Evolutionary conservation across 129 eudicot genomes (phyloP).

Genomic region (Flaveria trinervia): DNA sequence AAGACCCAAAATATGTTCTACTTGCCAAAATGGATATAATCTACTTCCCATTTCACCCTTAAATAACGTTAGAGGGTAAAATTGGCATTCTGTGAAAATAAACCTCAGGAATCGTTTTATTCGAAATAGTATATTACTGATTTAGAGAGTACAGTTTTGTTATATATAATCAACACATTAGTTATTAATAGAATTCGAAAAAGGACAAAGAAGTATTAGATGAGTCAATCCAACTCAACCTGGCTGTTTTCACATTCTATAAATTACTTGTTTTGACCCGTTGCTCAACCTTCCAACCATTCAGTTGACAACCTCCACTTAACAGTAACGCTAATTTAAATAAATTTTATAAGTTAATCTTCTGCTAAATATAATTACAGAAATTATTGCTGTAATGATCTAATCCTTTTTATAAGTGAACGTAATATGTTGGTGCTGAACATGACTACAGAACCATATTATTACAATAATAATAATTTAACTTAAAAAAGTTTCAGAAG

Average conservation of each 20-base stretch:
- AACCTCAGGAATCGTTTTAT: too few species aligned
- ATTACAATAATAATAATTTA: background rate
- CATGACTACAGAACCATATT: background rate
- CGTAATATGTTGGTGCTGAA: background rate
- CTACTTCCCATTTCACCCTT: background rate
- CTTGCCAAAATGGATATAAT: slow-evolving; percentile 2
- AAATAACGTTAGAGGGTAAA: too few species aligned
- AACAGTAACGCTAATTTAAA: background rate
- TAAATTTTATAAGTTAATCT: background rate
- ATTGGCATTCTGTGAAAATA: too few species aligned
- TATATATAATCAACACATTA: too few species aligned
- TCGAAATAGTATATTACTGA: too few species aligned
- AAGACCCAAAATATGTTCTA: background rate
- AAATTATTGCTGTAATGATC: background rate
- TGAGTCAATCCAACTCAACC: background rate
- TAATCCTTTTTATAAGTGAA: background rate
- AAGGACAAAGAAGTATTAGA: too few species aligned
- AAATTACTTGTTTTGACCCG: background rate
- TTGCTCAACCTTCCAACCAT: background rate
- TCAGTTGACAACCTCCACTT: background rate
- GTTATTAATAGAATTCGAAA: too few species aligned
- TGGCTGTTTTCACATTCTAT: background rate
- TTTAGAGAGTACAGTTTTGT: too few species aligned
- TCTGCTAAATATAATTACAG: background rate
- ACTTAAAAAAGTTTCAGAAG: background rate